Base-by-base conservation (phyloP, 768 basidiomycete genomes). In the Pisolithus sp. region DNA sequence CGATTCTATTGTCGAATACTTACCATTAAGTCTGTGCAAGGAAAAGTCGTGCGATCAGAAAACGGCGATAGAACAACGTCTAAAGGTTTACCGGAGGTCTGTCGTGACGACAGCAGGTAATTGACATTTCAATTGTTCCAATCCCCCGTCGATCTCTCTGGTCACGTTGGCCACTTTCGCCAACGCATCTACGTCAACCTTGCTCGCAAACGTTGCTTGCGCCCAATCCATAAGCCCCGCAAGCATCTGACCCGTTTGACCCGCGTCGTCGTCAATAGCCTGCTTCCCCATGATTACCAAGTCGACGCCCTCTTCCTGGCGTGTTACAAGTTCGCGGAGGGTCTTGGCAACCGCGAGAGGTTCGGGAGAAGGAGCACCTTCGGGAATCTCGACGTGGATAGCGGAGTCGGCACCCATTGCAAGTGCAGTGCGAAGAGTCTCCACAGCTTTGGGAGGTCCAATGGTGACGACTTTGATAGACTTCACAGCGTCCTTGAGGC, bases 371-470 rank as follows among this genome's bases (percentile, higher is more conserved):
- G 84, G 85, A 7, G 76, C 75, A 6, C 74, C 70, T 50, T 93
- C 93, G 15, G 86, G 81, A 9, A 85, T 73, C 69, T 93, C 89
- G 72, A 98, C 80, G 70, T 98, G 96, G 56, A 97, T 80, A 43
- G 82, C 93, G 5, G 83, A 73, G 76, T 99, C 95, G 4, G 95
- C 95, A 23, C 96, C 96, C 90, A 98, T 96, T 7, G 96, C 96
- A 28, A 99, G 83, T 0, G 93, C 96, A 1, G 95, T 96, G 50
- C 96, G 89, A 18, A 99, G 82, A 7, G 87, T 92, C 61, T 99
- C 96, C 26, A 80, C 60, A 0, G 91, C 76, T 65, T 98, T 98
- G 6, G 94, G 69, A 0, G 94, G 92, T 3, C 96, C 96, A 58
- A 99, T 91, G n/a, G 92, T 88, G 42, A 97, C 79, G 37, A 89